Percentiles rank a stretch among this genome's conserved stretches.
Evolutionary conservation across 768 basidiomycete species (phyloP).

Genomic region (Boletellus emodensis): DNA sequence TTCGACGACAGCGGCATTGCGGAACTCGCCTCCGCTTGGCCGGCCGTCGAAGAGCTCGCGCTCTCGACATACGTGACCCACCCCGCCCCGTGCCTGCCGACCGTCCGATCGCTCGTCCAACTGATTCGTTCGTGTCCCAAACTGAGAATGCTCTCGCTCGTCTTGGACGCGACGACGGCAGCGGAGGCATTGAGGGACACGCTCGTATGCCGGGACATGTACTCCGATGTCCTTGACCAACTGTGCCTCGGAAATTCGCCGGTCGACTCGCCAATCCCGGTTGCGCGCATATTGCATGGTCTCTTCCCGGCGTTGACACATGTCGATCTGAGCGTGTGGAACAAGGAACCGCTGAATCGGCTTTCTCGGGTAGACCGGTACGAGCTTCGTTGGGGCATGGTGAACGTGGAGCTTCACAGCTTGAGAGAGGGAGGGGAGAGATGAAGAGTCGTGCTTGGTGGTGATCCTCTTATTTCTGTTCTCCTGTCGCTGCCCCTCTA

Average conservation of each 20-base stretch:
- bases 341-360: conserved; percentile 9
- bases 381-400: conserved; percentile 15
- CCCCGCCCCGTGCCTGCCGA: conserved; percentile 16
- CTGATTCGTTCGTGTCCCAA: conserved; percentile 12
- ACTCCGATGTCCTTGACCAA: neutral
- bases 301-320: conserved; percentile 20
- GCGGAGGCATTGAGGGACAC: neutral
- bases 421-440: neutral
- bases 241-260: conserved; percentile 24
- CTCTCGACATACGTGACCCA: conserved; percentile 17
- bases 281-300: conserved; percentile 7
- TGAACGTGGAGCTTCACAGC: conserved; percentile 13
- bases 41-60: conserved; percentile 17
- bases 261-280: conserved; percentile 2
- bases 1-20: conserved; percentile 16
- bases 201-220: neutral
- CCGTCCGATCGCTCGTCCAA: conserved; percentile 12
- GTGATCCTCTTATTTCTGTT: too few relatives aligned
- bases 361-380: conserved; percentile 10
- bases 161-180: conserved; percentile 18
- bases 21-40: conserved; percentile 18
- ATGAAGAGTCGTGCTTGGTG: neutral
- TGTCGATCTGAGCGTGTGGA: conserved; percentile 19
- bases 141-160: conserved; percentile 19
- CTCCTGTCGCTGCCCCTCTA: too few relatives aligned